phyloP scores from a whole-genome alignment of 2,329 filamentous ascomycete genomes.

The Colletotrichum orchidophilum region DNA sequence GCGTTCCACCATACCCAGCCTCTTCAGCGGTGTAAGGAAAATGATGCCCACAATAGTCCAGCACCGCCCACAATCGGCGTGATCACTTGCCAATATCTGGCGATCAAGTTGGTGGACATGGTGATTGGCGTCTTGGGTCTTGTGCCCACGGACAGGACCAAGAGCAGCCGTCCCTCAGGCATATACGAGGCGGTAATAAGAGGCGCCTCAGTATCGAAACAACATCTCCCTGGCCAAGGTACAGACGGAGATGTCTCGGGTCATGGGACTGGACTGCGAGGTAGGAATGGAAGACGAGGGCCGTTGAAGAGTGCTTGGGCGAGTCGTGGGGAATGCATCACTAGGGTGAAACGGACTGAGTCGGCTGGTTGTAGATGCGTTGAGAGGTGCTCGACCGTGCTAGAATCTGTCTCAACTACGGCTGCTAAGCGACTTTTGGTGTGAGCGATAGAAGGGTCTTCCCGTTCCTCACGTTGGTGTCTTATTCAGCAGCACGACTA shows the following conservation, averaged over 20 bases:
- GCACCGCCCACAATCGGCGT: conserved; percentile 7
- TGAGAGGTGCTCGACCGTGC: conserved; percentile 18
- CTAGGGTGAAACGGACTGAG: conserved; percentile 29
- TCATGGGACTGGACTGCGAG: neutral
- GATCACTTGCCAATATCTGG: conserved; percentile 24
- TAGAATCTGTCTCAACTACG: conserved; percentile 3
- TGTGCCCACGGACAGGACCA: conserved; percentile 12
- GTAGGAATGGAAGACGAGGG: neutral
- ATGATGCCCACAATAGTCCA: conserved; percentile 13
- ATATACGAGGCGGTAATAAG: neutral
- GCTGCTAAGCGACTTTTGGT: neutral
- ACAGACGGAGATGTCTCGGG: neutral
- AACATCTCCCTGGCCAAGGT: neutral
- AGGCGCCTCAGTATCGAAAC: neutral
- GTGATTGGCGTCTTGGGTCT: conserved; percentile 11
- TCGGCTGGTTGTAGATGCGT: conserved; percentile 13
- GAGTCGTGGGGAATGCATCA: conserved; percentile 21
- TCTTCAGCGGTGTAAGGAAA: conserved; percentile 4
- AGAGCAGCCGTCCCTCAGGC: neutral
- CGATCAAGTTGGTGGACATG: conserved; percentile 14
- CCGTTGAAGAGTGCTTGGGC: conserved; percentile 12
- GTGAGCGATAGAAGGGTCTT: conserved; percentile 1
- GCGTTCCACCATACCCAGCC: neutral
- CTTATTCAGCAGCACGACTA: conserved; percentile 14
- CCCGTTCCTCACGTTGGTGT: neutral